Conservation (phyloP, 441 rosid species). For the Theobroma grandiflorum region DNA sequence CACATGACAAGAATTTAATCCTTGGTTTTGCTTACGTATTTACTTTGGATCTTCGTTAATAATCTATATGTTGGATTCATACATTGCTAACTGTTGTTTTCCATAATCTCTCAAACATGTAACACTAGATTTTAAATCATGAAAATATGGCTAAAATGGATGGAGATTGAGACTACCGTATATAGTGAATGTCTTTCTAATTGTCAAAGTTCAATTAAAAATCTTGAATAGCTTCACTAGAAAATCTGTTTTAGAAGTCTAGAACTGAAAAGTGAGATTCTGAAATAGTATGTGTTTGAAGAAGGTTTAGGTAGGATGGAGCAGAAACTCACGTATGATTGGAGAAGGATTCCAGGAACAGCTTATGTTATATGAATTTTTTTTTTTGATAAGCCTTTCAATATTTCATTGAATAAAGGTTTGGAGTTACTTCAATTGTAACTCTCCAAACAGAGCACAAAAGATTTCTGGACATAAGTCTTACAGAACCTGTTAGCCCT, state of each 20-base stretch:
- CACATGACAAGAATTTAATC: not conserved
- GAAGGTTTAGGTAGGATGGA: not conserved
- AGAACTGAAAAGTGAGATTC: not conserved
- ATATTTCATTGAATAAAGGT: too few relatives aligned
- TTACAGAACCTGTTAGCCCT: too few relatives aligned
- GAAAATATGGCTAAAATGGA: not conserved
- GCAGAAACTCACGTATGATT: not conserved
- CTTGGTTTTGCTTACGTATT: not conserved
- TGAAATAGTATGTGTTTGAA: not conserved
- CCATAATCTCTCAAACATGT: not conserved
- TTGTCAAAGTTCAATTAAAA: not conserved
- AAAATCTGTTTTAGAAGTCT: slow-evolving; percentile 6
- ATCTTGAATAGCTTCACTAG: not conserved
- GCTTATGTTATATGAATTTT: too few relatives aligned
- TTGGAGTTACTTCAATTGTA: too few relatives aligned
- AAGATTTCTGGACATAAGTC: too few relatives aligned
- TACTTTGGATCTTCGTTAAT: not conserved
- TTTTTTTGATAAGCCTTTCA: too few relatives aligned
- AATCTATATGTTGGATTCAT: not conserved
- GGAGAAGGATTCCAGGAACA: not conserved
- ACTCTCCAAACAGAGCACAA: too few relatives aligned
- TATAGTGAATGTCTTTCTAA: not conserved
- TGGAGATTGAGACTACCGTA: not conserved
- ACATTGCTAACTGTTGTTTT: not conserved
- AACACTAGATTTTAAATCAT: not conserved